Conservation (phyloP, 2,329 filamentous ascomycete species). For the Fusarium siculi region DNA sequence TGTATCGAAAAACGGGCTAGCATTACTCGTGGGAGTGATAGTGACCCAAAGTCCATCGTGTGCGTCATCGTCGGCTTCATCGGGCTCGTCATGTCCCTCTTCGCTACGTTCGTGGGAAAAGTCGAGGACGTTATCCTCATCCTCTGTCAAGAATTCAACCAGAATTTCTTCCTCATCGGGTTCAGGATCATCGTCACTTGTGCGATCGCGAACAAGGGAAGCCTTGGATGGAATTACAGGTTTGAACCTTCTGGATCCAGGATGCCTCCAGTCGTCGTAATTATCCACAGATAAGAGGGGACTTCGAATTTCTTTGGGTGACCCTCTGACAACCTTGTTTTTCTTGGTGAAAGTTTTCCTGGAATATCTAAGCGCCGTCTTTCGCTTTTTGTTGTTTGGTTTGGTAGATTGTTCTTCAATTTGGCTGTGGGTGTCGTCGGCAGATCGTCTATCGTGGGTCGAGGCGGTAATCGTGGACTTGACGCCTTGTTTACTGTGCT, state of each 20-base stretch:
- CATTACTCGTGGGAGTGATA: conserved; percentile 87
- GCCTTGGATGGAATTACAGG: conserved; percentile 13
- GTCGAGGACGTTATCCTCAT: conserved; percentile 46
- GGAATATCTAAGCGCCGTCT: conserved; percentile 5
- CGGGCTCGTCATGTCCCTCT: conserved; percentile 35
- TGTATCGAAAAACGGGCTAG: conserved; percentile 94
- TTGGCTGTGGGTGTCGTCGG: neutral
- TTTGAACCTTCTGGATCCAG: conserved; percentile 12
- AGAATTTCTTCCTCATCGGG: conserved; percentile 32
- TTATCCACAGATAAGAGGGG: conserved; percentile 24
- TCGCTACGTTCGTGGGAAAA: conserved; percentile 34
- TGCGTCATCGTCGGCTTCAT: conserved; percentile 44
- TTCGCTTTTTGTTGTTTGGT: conserved; percentile 19
- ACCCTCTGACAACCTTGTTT: conserved; percentile 7
- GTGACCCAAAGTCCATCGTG: conserved; percentile 94
- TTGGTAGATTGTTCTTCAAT: conserved; percentile 11
- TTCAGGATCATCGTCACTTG: conserved; percentile 1
- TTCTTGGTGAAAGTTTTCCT: conserved; percentile 16
- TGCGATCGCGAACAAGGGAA: neutral
- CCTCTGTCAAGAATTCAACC: conserved; percentile 28
- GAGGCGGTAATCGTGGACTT: conserved; percentile 18
- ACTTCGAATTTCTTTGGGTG: conserved; percentile 27
- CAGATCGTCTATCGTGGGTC: conserved; percentile 28
- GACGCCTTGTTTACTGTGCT: conserved; percentile 12
- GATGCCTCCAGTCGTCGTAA: conserved; percentile 18